Base-by-base conservation (phyloP, 116 monocot species). In the Trichopus zeylanicus region DNA sequence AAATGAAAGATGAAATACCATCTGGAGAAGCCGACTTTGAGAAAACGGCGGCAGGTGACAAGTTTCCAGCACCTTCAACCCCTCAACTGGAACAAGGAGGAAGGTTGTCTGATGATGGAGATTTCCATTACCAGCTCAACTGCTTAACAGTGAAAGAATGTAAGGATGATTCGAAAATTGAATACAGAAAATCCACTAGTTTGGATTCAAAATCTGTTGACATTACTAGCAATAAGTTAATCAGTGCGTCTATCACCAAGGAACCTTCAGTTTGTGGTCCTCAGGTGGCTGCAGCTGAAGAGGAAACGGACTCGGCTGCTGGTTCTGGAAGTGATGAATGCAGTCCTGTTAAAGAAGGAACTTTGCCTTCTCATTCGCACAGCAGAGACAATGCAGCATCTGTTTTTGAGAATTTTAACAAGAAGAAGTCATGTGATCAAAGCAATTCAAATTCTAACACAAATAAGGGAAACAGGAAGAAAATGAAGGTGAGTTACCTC, bases 161-260 rank as follows among this genome's bases (percentile, higher is more conserved):
- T 4, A 32, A 3, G 21, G 54, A 60, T 25, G 29, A 65, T 51
- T 20, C 25, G 23, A 61, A 63, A 31, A 68, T 48, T 12, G 46
- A 34, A 10, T 16, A 18, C 0, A 70, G 25, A 59, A 56, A 51
- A 29, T 65, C 18, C 9, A 69, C 26, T 28, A 57, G 29, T 54
- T 86, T 56, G 18, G 61, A 61, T 1, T 53, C 67, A 68, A 83
- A 80, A 81, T 73, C 72, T 31, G 72, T 52, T 58, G 78, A 83
- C 63, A 80, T 64, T 65, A 59, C 83, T 29, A 71, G 54, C 57
- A 51, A 66, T 39, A 68, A 72, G 55, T 66, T 66, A 35, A 57
- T 53, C 11, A 23, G 29, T 46, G 48, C 37, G 59, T 26, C 26
- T 70, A 46, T 32, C 20, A 42, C 18, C 22, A 23, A 74, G 59